These are phyloP conservation scores for Mycena capillaripes DNA, from an alignment of 768 basidiomycete genomes.

Conservation along the genomic window DNA sequence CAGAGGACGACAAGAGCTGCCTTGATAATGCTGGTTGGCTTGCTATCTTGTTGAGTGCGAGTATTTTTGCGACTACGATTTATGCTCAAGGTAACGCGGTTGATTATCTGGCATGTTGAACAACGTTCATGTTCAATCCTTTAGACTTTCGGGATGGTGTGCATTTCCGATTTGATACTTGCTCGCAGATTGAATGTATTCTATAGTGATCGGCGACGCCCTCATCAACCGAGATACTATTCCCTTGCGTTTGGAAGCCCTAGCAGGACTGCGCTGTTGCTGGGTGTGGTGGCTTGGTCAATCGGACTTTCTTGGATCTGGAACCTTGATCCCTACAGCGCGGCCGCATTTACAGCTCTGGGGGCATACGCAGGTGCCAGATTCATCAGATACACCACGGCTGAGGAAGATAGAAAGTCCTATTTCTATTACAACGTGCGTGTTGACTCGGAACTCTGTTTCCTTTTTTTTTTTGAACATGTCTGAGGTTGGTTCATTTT, in stretches of 20 bases:
- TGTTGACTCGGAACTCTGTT: conserved; percentile 1
- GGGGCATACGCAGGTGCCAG: conserved; percentile 47
- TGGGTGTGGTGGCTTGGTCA: conserved; percentile 52
- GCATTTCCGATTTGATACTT: conserved; percentile 39
- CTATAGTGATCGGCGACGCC: conserved; percentile 49
- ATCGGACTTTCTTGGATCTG: conserved; percentile 47
- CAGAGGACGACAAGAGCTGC: conserved; percentile 37
- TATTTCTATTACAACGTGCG: conserved; percentile 55
- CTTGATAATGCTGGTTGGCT: conserved; percentile 45
- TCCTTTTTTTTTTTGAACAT: no score
- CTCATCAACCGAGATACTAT: conserved; percentile 53
- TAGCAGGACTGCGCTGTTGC: conserved; percentile 41
- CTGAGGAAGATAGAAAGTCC: conserved; percentile 49
- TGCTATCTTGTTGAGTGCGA: conserved; percentile 49
- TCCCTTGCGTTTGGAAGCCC: conserved; percentile 54
- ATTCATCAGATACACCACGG: conserved; percentile 46
- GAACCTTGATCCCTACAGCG: conserved; percentile 45
- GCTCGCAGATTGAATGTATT: conserved; percentile 40
- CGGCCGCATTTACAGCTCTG: conserved; percentile 43
- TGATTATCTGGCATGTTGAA: no score
- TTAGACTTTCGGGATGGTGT: conserved; percentile 34
- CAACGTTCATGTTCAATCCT: background rate
- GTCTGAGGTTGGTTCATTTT: background rate
- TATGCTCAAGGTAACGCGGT: conserved; percentile 48
- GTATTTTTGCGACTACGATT: conserved; percentile 56